Conservation (phyloP, 441 rosid species). For the Erodium trifolium region DNA sequence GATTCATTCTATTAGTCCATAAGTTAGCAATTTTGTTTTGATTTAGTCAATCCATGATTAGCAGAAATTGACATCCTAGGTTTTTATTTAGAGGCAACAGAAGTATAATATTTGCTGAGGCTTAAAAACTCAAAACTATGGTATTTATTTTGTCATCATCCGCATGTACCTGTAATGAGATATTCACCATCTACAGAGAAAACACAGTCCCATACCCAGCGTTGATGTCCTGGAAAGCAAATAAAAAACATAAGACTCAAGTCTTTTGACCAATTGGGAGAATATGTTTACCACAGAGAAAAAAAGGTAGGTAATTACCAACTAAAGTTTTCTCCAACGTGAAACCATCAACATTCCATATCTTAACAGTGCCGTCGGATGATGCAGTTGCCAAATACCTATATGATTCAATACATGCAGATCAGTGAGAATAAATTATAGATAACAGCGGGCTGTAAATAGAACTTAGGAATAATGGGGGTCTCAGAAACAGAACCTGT, state of each 20-base stretch:
- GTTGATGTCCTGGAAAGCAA: conserved; percentile 59
- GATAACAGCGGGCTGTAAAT: too few relatives aligned
- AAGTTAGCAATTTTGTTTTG: too few relatives aligned
- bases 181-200: conserved; percentile 95
- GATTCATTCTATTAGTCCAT: too few relatives aligned
- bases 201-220: conserved; percentile 98
- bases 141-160: neutral
- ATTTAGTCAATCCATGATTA: too few relatives aligned
- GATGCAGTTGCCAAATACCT: conserved; percentile 96
- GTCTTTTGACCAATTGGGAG: neutral
- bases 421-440: neutral
- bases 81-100: neutral
- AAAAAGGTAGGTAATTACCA: conserved; percentile 28
- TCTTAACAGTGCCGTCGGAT: conserved; percentile 86
- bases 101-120: neutral
- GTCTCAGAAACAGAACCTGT: conserved; percentile 36
- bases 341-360: conserved; percentile 98
- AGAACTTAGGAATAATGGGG: neutral
- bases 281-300: neutral
- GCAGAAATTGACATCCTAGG: neutral
- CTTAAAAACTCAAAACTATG: neutral
- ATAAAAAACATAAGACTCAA: neutral
- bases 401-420: conserved; percentile 14
- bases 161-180: conserved; percentile 63
- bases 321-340: conserved; percentile 71